A percentile compares a stretch with the other conserved stretches of the same genome.
Evolutionary conservation across 1,139 yeast species (phyloP).

Genomic region (Debaryomyces singareniensis): DNA sequence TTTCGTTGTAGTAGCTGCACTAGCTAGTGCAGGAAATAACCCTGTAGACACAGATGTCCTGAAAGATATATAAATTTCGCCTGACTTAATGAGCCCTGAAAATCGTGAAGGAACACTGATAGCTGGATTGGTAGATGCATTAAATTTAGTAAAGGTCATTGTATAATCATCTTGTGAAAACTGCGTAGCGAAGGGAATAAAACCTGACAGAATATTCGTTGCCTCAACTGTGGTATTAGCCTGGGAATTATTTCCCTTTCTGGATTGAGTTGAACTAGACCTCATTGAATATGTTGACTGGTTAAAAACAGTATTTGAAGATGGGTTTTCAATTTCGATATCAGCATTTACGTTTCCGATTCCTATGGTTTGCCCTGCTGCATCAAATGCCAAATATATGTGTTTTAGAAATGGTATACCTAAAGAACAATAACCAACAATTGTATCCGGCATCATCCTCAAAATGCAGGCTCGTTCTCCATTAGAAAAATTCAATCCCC

Average conservation of each 20-base stretch:
- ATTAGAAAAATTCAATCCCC: slow-evolving; percentile 38
- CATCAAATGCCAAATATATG: slow-evolving; percentile 62
- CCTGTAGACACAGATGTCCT: slow-evolving; percentile 1
- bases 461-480: slow-evolving; percentile 61
- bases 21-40: slow-evolving; percentile 4
- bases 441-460: slow-evolving; percentile 45
- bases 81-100: slow-evolving; percentile 27
- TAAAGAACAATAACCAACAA: slow-evolving; percentile 48
- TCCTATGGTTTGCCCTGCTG: slow-evolving; percentile 53
- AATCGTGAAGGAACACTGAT: slow-evolving; percentile 29
- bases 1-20: slow-evolving; percentile 9
- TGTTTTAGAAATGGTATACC: slow-evolving; percentile 58
- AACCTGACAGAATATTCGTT: slow-evolving; percentile 22
- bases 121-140: slow-evolving; percentile 9
- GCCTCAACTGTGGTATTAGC: slow-evolving; percentile 10
- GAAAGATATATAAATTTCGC: slow-evolving; percentile 22
- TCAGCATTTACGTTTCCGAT: slow-evolving; percentile 23
- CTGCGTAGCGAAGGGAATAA: slow-evolving; percentile 34
- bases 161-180: slow-evolving; percentile 12
- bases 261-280: slow-evolving; percentile 2
- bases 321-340: background rate
- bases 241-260: background rate
- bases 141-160: slow-evolving; percentile 14
- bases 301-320: background rate
- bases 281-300: background rate